phyloP scores from a whole-genome alignment of 1,284 basidiomycete species.

The Boletus holoroseus region DNA sequence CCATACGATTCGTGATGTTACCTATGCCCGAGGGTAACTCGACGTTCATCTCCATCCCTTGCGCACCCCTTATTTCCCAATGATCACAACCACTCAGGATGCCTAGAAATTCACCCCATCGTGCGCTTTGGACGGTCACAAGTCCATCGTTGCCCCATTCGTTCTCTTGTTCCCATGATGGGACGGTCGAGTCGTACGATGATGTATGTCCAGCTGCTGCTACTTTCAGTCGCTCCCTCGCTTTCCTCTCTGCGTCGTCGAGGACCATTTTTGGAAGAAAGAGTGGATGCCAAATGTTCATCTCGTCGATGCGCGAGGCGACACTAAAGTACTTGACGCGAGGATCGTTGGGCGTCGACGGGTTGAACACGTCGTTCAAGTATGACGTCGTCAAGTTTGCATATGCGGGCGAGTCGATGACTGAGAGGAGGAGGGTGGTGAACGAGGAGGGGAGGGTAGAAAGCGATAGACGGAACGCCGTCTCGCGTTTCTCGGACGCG shows the following conservation, averaged over 20 bases:
- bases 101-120: constrained; percentile 93
- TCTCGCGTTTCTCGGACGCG: constrained; percentile 28
- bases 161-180: constrained; percentile 43
- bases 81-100: constrained; percentile 90
- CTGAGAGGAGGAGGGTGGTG: constrained; percentile 82
- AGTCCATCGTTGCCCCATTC: constrained; percentile 94
- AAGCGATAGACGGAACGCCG: constrained; percentile 39
- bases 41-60: constrained; percentile 60
- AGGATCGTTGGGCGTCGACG: constrained; percentile 79
- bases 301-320: constrained; percentile 68
- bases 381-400: constrained; percentile 89
- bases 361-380: constrained; percentile 87
- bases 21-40: constrained; percentile 48
- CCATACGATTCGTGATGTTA: constrained; percentile 21
- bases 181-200: constrained; percentile 2
- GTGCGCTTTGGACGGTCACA: constrained; percentile 83
- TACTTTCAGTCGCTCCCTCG: constrained; percentile 37
- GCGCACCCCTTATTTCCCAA: constrained; percentile 89
- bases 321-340: constrained; percentile 90
- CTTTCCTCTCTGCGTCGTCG: constrained; percentile 68
- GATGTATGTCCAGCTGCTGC: constrained; percentile 20
- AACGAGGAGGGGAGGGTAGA: constrained; percentile 72
- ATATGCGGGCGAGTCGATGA: constrained; percentile 96
- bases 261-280: constrained; percentile 96
- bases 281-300: constrained; percentile 88